phyloP scores from a whole-genome alignment of 1,139 yeast genomes.

The Kurtzmaniella quercitrusa region DNA sequence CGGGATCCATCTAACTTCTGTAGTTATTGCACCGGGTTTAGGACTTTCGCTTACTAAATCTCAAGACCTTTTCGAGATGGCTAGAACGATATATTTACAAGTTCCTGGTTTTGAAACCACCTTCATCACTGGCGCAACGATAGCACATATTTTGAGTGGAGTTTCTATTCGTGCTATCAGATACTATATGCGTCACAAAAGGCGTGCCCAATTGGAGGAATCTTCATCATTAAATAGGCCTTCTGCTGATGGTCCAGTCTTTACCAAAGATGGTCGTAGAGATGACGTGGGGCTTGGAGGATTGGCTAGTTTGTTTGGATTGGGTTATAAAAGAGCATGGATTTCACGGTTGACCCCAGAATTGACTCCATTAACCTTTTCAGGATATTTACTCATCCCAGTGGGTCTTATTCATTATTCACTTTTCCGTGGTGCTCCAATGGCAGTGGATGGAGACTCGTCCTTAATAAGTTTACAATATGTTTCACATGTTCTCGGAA shows the following conservation, averaged over 20 bases:
- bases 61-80: conserved; percentile 57
- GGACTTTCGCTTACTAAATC: conserved; percentile 38
- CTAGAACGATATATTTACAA: conserved; percentile 57
- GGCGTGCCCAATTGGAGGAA: conserved; percentile 8
- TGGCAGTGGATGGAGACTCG: conserved; percentile 59
- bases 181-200: conserved; percentile 13
- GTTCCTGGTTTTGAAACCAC: conserved; percentile 46
- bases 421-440: conserved; percentile 49
- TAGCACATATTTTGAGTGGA: conserved; percentile 55
- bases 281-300: conserved; percentile 61
- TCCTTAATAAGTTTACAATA: conserved; percentile 53
- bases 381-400: conserved; percentile 56
- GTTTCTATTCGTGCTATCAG: conserved; percentile 41
- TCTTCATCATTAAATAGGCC: background rate
- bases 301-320: conserved; percentile 47
- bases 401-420: conserved; percentile 44
- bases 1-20: conserved; percentile 56
- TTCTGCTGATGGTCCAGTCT: background rate
- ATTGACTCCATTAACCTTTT: conserved; percentile 48
- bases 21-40: conserved; percentile 50
- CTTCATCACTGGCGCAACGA: conserved; percentile 45
- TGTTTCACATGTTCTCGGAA: conserved; percentile 39
- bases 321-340: conserved; percentile 48
- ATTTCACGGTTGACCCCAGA: conserved; percentile 32
- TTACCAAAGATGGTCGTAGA: conserved; percentile 14